Percentiles rank a stretch among this genome's conserved stretches.
Evolutionary conservation across 352 stramenopile genomes (phyloP).

Genomic region (Globisporangium orthogonon): DNA sequence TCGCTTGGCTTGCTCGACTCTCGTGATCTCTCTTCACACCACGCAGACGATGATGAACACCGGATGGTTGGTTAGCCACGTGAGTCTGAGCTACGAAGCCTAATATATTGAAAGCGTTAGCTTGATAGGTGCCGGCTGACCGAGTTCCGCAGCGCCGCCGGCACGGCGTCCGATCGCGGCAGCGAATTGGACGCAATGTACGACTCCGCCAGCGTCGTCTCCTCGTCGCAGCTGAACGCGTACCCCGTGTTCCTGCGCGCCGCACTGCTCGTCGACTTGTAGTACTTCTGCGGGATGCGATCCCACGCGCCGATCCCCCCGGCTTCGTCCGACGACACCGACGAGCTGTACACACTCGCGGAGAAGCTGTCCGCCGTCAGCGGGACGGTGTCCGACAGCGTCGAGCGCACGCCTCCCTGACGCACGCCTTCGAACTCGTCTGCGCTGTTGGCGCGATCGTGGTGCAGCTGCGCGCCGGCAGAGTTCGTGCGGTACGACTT

Average conservation of each 20-base stretch:
- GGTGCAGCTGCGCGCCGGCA: too few relatives aligned
- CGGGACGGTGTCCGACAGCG: conserved; percentile 19
- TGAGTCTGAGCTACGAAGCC: too few relatives aligned
- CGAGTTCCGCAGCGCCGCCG: conserved; percentile 58
- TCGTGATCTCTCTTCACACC: too few relatives aligned
- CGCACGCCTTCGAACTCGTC: conserved; percentile 3
- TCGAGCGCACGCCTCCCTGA: conserved; percentile 11
- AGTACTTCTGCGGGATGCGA: conserved; percentile 27
- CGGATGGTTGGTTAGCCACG: too few relatives aligned
- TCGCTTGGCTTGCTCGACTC: too few relatives aligned
- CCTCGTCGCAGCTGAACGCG: conserved; percentile 81
- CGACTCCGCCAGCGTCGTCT: conserved; percentile 75
- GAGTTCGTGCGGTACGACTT: conserved; percentile 20
- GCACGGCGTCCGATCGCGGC: conserved; percentile 56
- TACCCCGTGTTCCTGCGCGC: conserved; percentile 58
- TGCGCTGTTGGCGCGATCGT: conserved; percentile 15
- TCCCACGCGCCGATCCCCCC: conserved; percentile 26
- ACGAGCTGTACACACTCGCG: conserved; percentile 58
- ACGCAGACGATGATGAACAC: too few relatives aligned
- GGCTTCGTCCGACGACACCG: conserved; percentile 36
- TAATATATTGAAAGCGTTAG: not conserved
- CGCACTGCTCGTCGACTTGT: conserved; percentile 22
- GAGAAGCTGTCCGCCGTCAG: conserved; percentile 45
- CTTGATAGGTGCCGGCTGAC: conserved; percentile 6
- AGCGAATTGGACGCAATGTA: conserved; percentile 81